phyloP scores from a whole-genome alignment of 2,329 filamentous ascomycete species.

The Mycosphaerella sp. region DNA sequence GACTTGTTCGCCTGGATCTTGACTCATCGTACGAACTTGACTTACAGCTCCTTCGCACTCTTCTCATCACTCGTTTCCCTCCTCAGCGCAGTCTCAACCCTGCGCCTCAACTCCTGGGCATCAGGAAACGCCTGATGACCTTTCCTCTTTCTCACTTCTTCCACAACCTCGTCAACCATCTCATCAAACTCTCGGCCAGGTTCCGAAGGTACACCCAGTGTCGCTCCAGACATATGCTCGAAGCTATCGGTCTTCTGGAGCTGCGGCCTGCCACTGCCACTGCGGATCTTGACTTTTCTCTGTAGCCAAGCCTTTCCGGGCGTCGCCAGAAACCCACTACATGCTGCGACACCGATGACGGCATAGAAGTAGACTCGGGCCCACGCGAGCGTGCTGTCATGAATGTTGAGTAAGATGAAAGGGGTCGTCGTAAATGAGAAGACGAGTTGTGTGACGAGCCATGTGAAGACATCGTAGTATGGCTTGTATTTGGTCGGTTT shows the following conservation, averaged over 20 bases:
- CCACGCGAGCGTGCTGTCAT: constrained; percentile 70
- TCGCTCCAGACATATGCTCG: constrained; percentile 42
- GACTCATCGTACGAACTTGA: too few relatives aligned
- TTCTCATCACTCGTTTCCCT: constrained; percentile 17
- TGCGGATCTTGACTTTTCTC: constrained; percentile 36
- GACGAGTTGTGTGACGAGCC: constrained; percentile 68
- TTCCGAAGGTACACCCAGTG: constrained; percentile 74
- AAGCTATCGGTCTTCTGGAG: constrained; percentile 28
- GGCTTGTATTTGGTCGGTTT: constrained; percentile 65
- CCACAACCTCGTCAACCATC: constrained; percentile 66
- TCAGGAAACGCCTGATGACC: constrained; percentile 40
- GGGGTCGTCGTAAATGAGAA: constrained; percentile 79
- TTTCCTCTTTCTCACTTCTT: constrained; percentile 60
- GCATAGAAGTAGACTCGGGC: constrained; percentile 82
- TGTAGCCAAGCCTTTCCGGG: constrained; percentile 57
- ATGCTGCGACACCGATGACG: constrained; percentile 58
- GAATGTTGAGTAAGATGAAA: constrained; percentile 74
- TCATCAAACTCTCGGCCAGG: constrained; percentile 69
- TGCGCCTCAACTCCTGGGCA: constrained; percentile 47
- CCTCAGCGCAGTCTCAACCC: constrained; percentile 44
- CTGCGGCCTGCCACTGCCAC: constrained; percentile 24
- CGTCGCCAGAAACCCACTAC: constrained; percentile 71
- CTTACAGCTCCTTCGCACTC: constrained; percentile 1
- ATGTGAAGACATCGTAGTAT: constrained; percentile 78
- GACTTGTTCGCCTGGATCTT: too few relatives aligned